phyloP scores from a whole-genome alignment of 2,329 filamentous ascomycete species.

The Aspergillus uvarum region DNA sequence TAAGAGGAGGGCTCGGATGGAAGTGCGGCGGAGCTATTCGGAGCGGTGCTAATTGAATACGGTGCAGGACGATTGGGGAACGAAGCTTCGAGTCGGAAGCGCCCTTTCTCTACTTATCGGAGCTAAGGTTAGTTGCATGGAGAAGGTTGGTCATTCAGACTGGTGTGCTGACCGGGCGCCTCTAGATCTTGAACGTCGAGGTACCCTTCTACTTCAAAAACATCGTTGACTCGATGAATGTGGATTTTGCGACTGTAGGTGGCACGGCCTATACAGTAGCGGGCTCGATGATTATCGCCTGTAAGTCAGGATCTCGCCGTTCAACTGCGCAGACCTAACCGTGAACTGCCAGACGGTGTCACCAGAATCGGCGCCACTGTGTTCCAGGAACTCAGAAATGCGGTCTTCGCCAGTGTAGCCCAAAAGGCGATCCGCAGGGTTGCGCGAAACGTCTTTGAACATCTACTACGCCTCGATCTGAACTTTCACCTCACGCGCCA shows the following conservation, averaged over 20 bases:
- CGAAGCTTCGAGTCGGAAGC: constrained; percentile 78
- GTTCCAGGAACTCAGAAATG: constrained; percentile 92
- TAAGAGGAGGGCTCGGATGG: constrained; percentile 25
- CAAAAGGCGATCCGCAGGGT: constrained; percentile 94
- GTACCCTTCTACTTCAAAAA: constrained; percentile 99
- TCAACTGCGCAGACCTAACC: constrained; percentile 13
- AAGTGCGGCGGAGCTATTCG: background rate
- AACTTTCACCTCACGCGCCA: constrained; percentile 93
- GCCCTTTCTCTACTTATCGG: constrained; percentile 82
- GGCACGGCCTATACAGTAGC: constrained; percentile 86
- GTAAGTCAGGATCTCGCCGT: constrained; percentile 43
- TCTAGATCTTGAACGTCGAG: constrained; percentile 81
- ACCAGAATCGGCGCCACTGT: constrained; percentile 85
- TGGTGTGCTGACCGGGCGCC: constrained; percentile 17
- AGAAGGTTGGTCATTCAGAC: background rate
- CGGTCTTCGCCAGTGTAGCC: constrained; percentile 92
- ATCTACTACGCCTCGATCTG: constrained; percentile 82
- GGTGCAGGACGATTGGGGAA: constrained; percentile 67
- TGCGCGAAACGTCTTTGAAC: constrained; percentile 87
- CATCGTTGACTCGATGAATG: constrained; percentile 97
- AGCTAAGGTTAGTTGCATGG: constrained; percentile 65
- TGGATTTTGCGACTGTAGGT: constrained; percentile 83
- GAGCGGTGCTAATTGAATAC: constrained; percentile 20
- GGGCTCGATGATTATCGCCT: constrained; percentile 89
- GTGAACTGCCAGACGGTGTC: constrained; percentile 62